phyloP scores from a whole-genome alignment of 108 stramenopile genomes.

The Stephanodiscus minutulus region DNA sequence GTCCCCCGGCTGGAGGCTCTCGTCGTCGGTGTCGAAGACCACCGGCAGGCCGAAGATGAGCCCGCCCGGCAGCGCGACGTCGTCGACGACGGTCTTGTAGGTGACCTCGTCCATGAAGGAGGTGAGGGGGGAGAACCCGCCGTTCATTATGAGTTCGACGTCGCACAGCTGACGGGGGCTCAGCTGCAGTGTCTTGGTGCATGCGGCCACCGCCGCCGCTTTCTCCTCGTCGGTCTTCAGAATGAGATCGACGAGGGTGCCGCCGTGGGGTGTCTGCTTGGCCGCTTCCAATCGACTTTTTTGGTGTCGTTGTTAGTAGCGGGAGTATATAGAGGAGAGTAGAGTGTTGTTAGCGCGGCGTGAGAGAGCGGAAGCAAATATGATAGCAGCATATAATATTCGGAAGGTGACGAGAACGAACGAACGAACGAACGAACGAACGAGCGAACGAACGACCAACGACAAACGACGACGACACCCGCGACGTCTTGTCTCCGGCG shows the following conservation, averaged over 20 bases:
- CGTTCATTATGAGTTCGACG: conserved; percentile 97
- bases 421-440: no score
- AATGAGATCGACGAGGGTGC: conserved; percentile 92
- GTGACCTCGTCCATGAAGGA: conserved; percentile 97
- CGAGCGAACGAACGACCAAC: no score
- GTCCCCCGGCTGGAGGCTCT: conserved; percentile 87
- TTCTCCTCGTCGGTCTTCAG: conserved; percentile 84
- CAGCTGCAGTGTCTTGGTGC: conserved; percentile 83
- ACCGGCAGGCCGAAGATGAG: conserved; percentile 98
- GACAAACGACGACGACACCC: conserved; percentile 12
- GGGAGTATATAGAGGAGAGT: neutral
- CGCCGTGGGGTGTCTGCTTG: conserved; percentile 94
- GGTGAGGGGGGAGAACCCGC: conserved; percentile 97
- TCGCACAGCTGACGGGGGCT: conserved; percentile 97
- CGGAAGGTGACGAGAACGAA: no score
- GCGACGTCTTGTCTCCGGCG: no score
- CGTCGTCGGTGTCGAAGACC: conserved; percentile 95
- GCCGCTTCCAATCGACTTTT: conserved; percentile 72
- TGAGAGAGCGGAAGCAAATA: neutral
- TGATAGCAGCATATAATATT: no score
- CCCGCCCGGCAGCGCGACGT: conserved; percentile 91
- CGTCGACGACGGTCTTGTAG: conserved; percentile 92
- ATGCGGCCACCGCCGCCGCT: conserved; percentile 89
- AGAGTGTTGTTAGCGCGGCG: neutral
- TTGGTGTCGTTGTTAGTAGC: neutral